Conservation (phyloP, 179 eudicot species). For the Silene noctiflora region DNA sequence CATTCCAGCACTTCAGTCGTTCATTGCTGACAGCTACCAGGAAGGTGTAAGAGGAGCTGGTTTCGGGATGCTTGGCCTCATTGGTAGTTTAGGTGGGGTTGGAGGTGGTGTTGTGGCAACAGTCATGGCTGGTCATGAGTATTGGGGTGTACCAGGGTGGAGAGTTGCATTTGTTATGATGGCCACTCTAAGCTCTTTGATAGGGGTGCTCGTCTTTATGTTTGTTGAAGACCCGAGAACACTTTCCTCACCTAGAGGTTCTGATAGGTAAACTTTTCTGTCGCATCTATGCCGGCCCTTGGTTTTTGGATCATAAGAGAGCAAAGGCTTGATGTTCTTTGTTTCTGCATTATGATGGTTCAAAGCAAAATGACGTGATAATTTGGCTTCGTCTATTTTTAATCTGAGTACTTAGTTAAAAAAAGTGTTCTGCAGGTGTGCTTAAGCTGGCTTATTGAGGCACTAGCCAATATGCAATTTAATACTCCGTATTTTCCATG, state of each 20-base stretch:
- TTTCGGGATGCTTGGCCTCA: constrained; percentile 72
- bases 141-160: constrained; percentile 85
- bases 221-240: constrained; percentile 79
- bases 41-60: constrained; percentile 82
- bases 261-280: constrained; percentile 44
- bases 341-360: too few species aligned
- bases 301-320: neutral
- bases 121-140: constrained; percentile 76
- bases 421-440: too few species aligned
- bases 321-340: too few species aligned
- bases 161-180: constrained; percentile 69
- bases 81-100: constrained; percentile 77
- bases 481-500: too few species aligned
- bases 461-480: too few species aligned
- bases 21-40: constrained; percentile 77
- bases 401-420: too few species aligned
- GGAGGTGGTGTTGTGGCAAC: constrained; percentile 92
- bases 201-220: constrained; percentile 62
- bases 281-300: neutral
- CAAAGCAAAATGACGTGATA: too few species aligned
- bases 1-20: constrained; percentile 90
- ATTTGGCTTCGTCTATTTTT: too few species aligned
- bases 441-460: too few species aligned
- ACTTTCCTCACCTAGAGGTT: constrained; percentile 24
- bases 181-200: constrained; percentile 61